Evolutionary conservation across 2,329 filamentous ascomycete species (phyloP).

Genomic region (Fonsecaea erecta): DNA sequence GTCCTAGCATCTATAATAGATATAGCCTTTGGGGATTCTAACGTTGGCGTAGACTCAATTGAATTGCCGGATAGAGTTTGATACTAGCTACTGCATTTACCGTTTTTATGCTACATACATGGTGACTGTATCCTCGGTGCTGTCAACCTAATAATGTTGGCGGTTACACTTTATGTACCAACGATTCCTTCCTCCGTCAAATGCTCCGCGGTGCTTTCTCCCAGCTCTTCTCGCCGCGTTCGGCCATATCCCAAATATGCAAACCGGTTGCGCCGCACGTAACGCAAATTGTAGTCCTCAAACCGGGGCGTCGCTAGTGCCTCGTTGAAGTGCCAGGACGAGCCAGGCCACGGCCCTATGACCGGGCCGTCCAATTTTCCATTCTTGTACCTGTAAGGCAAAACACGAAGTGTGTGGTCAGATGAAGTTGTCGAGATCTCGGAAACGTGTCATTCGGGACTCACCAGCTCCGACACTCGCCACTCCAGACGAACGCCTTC

Average conservation of each 20-base stretch:
- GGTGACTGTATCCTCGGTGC: too few relatives aligned
- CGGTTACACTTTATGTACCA: background rate
- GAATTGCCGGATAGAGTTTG: background rate
- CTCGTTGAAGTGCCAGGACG: constrained; percentile 44
- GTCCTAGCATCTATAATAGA: background rate
- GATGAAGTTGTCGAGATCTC: background rate
- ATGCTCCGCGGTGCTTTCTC: background rate
- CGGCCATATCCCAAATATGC: background rate
- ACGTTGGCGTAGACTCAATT: too few relatives aligned
- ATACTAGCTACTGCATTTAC: background rate
- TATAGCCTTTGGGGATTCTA: too few relatives aligned
- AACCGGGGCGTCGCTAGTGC: constrained; percentile 43
- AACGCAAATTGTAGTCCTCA: constrained; percentile 41
- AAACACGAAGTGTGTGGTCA: background rate
- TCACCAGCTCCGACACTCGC: constrained; percentile 19
- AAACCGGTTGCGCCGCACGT: background rate
- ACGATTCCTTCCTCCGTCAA: constrained; percentile 2
- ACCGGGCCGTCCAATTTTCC: constrained; percentile 22
- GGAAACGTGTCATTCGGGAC: background rate
- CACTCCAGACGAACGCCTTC: constrained; percentile 55
- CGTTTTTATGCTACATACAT: background rate
- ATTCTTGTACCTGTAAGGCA: constrained; percentile 30
- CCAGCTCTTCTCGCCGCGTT: background rate
- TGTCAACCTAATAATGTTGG: too few relatives aligned
- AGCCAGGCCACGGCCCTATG: constrained; percentile 25